A percentile compares a stretch with the other conserved stretches of the same genome.
Evolutionary conservation across 2,329 filamentous ascomycete genomes (phyloP).

Genomic region (Aspergillus nomiae): DNA sequence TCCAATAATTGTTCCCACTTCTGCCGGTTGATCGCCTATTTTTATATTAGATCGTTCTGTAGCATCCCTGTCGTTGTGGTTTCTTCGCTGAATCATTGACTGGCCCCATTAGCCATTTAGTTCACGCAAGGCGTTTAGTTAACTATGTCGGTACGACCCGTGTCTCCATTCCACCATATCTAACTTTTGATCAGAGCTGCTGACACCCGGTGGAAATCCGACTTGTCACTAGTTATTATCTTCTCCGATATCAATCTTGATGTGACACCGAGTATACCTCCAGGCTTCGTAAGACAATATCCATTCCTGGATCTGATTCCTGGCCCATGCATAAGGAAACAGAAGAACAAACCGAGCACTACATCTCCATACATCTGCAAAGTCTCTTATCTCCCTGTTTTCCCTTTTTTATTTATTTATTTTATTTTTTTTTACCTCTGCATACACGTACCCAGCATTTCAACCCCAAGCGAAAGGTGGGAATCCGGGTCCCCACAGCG

Average conservation of each 20-base stretch:
- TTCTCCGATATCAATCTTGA: not conserved
- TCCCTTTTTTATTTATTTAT: too few relatives aligned
- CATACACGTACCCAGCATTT: not conserved
- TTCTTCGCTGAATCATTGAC: not conserved
- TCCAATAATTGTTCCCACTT: not conserved
- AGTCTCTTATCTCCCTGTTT: not conserved
- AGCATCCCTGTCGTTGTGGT: not conserved
- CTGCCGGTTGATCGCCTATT: not conserved
- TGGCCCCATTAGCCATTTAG: not conserved
- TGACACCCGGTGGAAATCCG: not conserved
- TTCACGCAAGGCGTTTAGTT: not conserved
- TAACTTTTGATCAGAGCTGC: not conserved
- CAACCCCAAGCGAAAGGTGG: not conserved
- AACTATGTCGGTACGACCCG: not conserved
- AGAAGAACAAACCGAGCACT: too few relatives aligned
- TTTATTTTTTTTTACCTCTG: too few relatives aligned
- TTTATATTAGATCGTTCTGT: not conserved
- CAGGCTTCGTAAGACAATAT: not conserved
- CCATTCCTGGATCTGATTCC: not conserved
- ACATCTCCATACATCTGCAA: not conserved
- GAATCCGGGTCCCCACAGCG: conserved; percentile 1
- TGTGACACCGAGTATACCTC: not conserved
- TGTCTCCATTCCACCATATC: not conserved
- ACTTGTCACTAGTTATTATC: not conserved
- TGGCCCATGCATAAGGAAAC: not conserved